phyloP scores from a whole-genome alignment of 2,329 filamentous ascomycete genomes.

The Nectriaceae sp. region DNA sequence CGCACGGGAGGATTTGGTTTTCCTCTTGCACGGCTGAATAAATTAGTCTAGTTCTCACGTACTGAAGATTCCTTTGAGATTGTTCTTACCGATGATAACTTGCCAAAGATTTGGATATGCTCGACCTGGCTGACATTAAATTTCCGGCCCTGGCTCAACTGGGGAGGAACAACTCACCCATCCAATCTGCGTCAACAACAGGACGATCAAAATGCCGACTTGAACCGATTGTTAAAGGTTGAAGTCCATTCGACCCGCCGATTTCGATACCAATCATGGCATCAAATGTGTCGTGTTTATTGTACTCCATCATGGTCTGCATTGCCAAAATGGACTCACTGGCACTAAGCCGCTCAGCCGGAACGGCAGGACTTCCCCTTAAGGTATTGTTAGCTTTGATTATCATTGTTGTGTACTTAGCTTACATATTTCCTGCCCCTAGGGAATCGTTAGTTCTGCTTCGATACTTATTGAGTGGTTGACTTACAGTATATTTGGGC shows the following conservation, averaged over 20 bases:
- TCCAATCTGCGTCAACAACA: slow-evolving; percentile 39
- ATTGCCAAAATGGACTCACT: neutral
- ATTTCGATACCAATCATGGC: slow-evolving; percentile 35
- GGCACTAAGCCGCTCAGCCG: neutral
- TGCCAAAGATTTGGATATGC: slow-evolving; percentile 32
- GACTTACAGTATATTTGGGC: neutral
- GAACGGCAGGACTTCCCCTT: neutral
- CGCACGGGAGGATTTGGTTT: slow-evolving; percentile 34
- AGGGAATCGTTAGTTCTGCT: neutral
- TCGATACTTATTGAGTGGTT: neutral
- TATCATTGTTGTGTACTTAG: too few species aligned
- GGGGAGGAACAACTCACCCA: slow-evolving; percentile 28
- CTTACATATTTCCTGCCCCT: neutral
- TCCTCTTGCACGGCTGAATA: slow-evolving; percentile 35
- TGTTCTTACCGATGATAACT: too few species aligned
- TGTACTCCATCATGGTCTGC: neutral
- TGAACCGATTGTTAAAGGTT: slow-evolving; percentile 34
- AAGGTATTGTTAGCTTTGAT: too few species aligned
- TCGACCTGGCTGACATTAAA: neutral
- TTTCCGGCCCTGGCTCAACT: neutral
- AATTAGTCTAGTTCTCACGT: too few species aligned
- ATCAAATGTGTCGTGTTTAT: neutral
- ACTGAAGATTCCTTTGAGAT: too few species aligned
- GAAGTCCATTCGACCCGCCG: slow-evolving; percentile 54
- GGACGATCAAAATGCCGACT: neutral